Conservation (phyloP, 1,284 basidiomycete genomes). For the Moesziomyces sp. region DNA sequence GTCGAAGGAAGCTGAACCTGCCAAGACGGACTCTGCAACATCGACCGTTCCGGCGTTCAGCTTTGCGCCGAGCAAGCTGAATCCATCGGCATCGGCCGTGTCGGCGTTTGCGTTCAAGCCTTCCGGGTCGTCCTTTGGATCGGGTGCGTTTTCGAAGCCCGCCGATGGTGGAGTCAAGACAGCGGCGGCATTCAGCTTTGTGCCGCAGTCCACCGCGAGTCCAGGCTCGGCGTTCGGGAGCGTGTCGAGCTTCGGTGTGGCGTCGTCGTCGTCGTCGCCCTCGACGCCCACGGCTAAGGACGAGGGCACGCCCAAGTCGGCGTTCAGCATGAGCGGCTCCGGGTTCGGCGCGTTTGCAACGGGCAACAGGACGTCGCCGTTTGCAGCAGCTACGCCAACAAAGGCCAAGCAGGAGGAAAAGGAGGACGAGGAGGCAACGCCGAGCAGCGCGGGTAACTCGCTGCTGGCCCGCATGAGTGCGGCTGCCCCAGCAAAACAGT, state of each 20-base stretch:
- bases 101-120: constrained; percentile 36
- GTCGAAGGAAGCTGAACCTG: not conserved
- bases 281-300: constrained; percentile 1
- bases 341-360: constrained; percentile 28
- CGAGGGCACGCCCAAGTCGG: constrained; percentile 12
- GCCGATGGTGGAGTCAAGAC: constrained; percentile 1
- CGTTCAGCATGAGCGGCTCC: constrained; percentile 11
- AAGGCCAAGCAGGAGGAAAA: constrained; percentile 8
- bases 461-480: constrained; percentile 20
- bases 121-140: constrained; percentile 20
- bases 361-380: constrained; percentile 16
- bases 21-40: not conserved
- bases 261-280: constrained; percentile 4
- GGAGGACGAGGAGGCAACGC: constrained; percentile 3
- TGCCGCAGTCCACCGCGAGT: constrained; percentile 10
- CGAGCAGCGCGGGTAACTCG: constrained; percentile 1
- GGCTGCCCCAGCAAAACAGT: not conserved
- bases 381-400: constrained; percentile 11
- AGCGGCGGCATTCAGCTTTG: constrained; percentile 30
- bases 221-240: constrained; percentile 12
- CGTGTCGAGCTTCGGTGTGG: constrained; percentile 7
- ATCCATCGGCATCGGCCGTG: constrained; percentile 12
- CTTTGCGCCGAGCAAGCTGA: constrained; percentile 34
- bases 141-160: constrained; percentile 32
- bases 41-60: constrained; percentile 21